Percentiles rank a stretch among this genome's conserved stretches.
Conservation (phyloP, 352 stramenopile species). For the Globisporangium viniferum region DNA sequence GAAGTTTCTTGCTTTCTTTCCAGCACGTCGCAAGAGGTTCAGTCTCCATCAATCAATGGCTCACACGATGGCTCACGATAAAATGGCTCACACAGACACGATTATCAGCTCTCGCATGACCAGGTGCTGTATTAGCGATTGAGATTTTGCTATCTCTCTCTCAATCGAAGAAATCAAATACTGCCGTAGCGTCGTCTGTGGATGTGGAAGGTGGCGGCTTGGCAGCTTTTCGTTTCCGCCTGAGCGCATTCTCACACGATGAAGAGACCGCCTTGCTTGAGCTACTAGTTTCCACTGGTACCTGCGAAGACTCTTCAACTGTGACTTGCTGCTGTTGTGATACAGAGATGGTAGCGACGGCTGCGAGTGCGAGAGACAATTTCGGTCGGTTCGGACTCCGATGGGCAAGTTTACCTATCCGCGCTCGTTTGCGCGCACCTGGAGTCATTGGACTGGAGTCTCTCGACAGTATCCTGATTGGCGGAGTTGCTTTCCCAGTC, state of each 20-base stretch:
- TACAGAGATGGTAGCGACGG: background rate
- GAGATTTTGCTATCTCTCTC: background rate
- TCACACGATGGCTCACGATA: background rate
- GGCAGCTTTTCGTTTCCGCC: background rate
- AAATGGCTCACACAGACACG: background rate
- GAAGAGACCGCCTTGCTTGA: background rate
- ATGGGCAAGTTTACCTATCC: background rate
- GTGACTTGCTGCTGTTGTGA: background rate
- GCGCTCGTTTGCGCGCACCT: slow-evolving; percentile 1
- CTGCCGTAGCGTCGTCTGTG: background rate
- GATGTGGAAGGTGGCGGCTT: background rate
- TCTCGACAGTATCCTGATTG: background rate
- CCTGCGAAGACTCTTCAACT: background rate
- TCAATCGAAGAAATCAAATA: slow-evolving; percentile 6
- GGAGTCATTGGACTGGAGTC: slow-evolving; percentile 5
- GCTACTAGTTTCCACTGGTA: background rate
- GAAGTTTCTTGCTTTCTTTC: slow-evolving; percentile 1
- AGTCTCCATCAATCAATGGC: background rate
- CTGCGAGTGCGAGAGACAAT: background rate
- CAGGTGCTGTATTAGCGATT: background rate
- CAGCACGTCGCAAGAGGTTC: background rate
- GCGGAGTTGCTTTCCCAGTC: background rate
- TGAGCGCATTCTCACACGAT: background rate
- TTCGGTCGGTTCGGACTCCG: background rate
- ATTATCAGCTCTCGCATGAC: background rate